These are phyloP conservation scores for Stagonosporopsis cucurbitacearum DNA, from an alignment of 2,329 filamentous ascomycete genomes.

Conservation along the genomic window DNA sequence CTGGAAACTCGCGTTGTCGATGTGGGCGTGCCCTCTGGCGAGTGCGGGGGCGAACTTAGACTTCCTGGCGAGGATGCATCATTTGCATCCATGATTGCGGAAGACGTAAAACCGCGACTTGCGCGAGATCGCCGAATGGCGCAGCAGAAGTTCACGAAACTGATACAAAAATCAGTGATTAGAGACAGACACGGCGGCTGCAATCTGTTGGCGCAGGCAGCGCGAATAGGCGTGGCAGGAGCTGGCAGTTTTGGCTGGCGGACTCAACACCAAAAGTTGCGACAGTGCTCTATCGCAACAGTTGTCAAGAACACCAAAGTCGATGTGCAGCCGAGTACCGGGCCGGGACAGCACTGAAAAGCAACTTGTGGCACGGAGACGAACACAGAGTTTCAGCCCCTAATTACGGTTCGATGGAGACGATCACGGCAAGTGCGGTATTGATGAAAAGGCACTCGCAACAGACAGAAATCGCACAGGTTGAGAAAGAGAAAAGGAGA, in stretches of 20 bases:
- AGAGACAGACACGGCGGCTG: slow-evolving; percentile 3
- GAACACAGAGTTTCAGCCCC: slow-evolving; percentile 37
- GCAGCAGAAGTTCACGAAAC: slow-evolving; percentile 4
- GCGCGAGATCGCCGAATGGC: slow-evolving; percentile 1
- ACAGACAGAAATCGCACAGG: slow-evolving; percentile 24
- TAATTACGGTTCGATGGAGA: slow-evolving; percentile 39
- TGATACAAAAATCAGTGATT: background rate
- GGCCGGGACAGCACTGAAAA: slow-evolving; percentile 26
- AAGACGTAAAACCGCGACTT: slow-evolving; percentile 18
- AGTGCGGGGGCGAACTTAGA: slow-evolving; percentile 49
- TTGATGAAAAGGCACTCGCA: slow-evolving; percentile 35
- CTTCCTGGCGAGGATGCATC: slow-evolving; percentile 46
- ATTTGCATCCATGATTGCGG: slow-evolving; percentile 40
- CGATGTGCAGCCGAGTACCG: slow-evolving; percentile 32
- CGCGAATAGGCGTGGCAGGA: slow-evolving; percentile 15
- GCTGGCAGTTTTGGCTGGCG: slow-evolving; percentile 27
- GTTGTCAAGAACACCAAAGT: slow-evolving; percentile 45
- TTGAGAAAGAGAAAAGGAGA: slow-evolving; percentile 34
- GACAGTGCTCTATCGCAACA: slow-evolving; percentile 34
- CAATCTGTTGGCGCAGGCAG: slow-evolving; percentile 7
- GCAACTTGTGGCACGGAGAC: slow-evolving; percentile 34
- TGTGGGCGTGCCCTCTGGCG: slow-evolving; percentile 44
- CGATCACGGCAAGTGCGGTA: slow-evolving; percentile 23
- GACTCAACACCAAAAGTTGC: slow-evolving; percentile 45
- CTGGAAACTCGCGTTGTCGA: slow-evolving; percentile 40